Percentiles rank a stretch among this genome's conserved stretches.
These are phyloP conservation scores for Barnettozyma sucrosica DNA, from an alignment of 805 yeast genomes.

Conservation along the genomic window DNA sequence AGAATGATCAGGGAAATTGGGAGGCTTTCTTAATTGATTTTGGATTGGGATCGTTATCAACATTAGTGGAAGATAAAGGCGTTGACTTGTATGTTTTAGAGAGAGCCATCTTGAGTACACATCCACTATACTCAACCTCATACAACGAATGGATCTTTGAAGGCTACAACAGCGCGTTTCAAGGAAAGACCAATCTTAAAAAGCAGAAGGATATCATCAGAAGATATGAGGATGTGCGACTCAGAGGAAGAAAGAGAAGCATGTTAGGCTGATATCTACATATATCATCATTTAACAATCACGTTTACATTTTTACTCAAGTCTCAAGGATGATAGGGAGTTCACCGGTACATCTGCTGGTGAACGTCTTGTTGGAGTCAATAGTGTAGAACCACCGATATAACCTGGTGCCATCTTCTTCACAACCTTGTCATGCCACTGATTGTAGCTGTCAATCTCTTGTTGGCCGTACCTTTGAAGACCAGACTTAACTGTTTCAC, in stretches of 20 bases:
- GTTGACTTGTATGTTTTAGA: conserved; percentile 95
- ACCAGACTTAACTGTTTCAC: conserved; percentile 26
- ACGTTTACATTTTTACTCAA: conserved; percentile 1
- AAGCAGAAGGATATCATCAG: conserved; percentile 46
- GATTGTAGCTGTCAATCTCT: conserved; percentile 22
- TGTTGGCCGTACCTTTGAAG: conserved; percentile 22
- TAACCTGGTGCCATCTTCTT: conserved; percentile 40
- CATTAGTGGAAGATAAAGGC: conserved; percentile 84
- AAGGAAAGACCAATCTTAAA: conserved; percentile 31
- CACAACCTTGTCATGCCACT: conserved; percentile 29
- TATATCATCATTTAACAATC: neutral
- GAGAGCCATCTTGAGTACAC: conserved; percentile 87
- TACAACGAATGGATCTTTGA: conserved; percentile 68
- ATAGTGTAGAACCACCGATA: conserved; percentile 23
- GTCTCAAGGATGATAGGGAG: conserved; percentile 16
- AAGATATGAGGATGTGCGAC: conserved; percentile 75
- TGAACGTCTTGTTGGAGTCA: conserved; percentile 17
- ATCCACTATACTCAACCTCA: conserved; percentile 59
- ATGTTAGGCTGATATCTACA: conserved; percentile 84
- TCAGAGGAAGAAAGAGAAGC: conserved; percentile 92
- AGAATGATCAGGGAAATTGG: conserved; percentile 17
- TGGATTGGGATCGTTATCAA: conserved; percentile 77
- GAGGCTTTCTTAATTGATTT: conserved; percentile 77
- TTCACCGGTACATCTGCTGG: conserved; percentile 6
- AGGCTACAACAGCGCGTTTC: conserved; percentile 51